Percentiles rank a stretch among this genome's conserved stretches.
Conservation (phyloP, 768 basidiomycete genomes). For the Coprinopsis sp. region DNA sequence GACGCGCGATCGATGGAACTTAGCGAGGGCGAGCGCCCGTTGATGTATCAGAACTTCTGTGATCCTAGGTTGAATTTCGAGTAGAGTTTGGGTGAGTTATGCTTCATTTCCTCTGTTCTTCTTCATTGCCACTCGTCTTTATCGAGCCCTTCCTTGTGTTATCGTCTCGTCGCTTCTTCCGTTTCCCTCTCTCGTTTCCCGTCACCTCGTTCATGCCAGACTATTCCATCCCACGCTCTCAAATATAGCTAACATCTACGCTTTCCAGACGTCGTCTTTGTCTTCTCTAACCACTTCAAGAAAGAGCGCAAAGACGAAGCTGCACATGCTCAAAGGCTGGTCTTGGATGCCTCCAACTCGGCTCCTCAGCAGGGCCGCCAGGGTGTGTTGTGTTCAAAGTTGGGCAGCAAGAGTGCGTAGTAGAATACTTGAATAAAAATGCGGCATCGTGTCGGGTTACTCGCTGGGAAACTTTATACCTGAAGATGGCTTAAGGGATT, state of each 20-base stretch:
- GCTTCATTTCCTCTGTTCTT: background rate
- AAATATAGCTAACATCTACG: background rate
- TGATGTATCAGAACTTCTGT: slow-evolving; percentile 91
- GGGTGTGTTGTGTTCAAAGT: too few relatives aligned
- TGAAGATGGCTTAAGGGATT: too few relatives aligned
- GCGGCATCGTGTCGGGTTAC: too few relatives aligned
- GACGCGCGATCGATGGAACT: slow-evolving; percentile 97
- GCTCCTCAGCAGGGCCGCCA: too few relatives aligned
- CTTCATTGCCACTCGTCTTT: background rate
- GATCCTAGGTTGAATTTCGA: slow-evolving; percentile 94
- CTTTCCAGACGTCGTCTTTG: slow-evolving; percentile 29
- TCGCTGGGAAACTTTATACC: too few relatives aligned
- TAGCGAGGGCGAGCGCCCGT: slow-evolving; percentile 81
- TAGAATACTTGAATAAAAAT: too few relatives aligned
- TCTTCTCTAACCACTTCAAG: slow-evolving; percentile 33
- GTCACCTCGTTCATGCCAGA: too few relatives aligned
- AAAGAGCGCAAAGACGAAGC: slow-evolving; percentile 18
- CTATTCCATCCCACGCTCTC: too few relatives aligned
- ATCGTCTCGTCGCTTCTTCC: background rate
- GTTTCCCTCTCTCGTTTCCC: too few relatives aligned
- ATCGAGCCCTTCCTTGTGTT: background rate
- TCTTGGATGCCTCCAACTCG: too few relatives aligned
- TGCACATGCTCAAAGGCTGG: background rate
- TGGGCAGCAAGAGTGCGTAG: too few relatives aligned
- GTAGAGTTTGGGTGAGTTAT: slow-evolving; percentile 79